Conservation (phyloP, 192 early-diverging fungal genomes). For the Kickxella alabastrina region DNA sequence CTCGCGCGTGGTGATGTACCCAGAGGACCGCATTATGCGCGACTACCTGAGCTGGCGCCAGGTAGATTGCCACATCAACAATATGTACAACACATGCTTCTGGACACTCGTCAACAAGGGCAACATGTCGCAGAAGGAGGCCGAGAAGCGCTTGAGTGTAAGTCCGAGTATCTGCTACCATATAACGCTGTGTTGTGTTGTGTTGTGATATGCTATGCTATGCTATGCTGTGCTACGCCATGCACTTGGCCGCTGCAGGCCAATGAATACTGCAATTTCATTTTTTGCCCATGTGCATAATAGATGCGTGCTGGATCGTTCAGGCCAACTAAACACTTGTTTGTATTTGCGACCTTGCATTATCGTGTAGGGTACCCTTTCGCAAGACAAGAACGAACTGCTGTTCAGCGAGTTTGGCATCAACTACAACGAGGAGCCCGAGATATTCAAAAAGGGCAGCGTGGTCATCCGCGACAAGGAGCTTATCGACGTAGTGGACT, state of each 20-base stretch:
- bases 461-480: conserved; percentile 63
- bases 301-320: too few species aligned
- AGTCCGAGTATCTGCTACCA: too few species aligned
- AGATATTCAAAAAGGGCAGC: conserved; percentile 86
- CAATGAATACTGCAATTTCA: too few species aligned
- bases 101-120: conserved; percentile 83
- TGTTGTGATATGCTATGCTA: too few species aligned
- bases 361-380: conserved; percentile 70
- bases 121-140: conserved; percentile 60
- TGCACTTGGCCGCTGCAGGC: too few species aligned
- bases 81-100: conserved; percentile 94
- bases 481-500: conserved; percentile 13
- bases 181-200: too few species aligned
- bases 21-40: conserved; percentile 70
- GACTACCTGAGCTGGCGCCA: conserved; percentile 96
- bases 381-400: conserved; percentile 88
- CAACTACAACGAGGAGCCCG: conserved; percentile 83
- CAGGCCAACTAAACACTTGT: too few species aligned
- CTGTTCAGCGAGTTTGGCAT: conserved; percentile 77
- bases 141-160: conserved; percentile 71
- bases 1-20: conserved; percentile 84
- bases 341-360: neutral
- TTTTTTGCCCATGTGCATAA: too few species aligned
- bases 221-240: too few species aligned
- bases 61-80: conserved; percentile 93